phyloP scores from a whole-genome alignment of 192 early-diverging fungal genomes.

The Coemansia sp. region DNA sequence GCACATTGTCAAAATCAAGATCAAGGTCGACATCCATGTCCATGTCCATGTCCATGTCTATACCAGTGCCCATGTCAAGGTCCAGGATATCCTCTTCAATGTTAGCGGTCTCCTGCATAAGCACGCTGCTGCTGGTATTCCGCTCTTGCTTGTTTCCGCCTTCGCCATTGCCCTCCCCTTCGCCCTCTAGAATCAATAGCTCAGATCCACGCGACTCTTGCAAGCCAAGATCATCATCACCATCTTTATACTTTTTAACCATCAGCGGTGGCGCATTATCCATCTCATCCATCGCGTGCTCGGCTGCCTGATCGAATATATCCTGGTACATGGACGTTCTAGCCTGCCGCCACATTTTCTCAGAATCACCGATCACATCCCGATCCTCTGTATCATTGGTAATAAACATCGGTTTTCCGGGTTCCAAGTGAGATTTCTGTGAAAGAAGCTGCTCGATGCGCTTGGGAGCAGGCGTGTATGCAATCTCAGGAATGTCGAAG shows the following conservation, averaged over 20 bases:
- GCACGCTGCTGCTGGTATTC: not conserved
- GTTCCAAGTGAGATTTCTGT: constrained; percentile 17
- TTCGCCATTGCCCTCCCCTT: not conserved
- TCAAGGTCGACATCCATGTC: constrained; percentile 18
- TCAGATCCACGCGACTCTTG: not conserved
- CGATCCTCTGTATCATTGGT: constrained; percentile 20
- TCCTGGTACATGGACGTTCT: constrained; percentile 19
- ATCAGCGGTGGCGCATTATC: constrained; percentile 30
- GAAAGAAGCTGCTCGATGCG: constrained; percentile 24
- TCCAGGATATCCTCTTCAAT: constrained; percentile 45
- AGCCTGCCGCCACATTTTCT: constrained; percentile 46
- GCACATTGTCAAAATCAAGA: not conserved
- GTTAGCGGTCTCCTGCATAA: constrained; percentile 14
- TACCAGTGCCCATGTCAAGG: constrained; percentile 45
- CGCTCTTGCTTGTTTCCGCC: not conserved
- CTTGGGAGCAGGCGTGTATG: constrained; percentile 21
- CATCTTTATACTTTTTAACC: constrained; percentile 12
- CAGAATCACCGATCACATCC: constrained; percentile 41
- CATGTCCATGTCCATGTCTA: constrained; percentile 33
- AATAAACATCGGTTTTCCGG: constrained; percentile 46
- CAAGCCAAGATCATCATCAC: constrained; percentile 5
- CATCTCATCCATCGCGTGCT: constrained; percentile 41
- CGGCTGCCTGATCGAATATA: constrained; percentile 38
- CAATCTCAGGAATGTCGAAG: constrained; percentile 44
- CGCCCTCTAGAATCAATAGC: not conserved